Percentiles rank a stretch among this genome's conserved stretches.
Evolutionary conservation across 2,329 filamentous ascomycete species (phyloP).

Genomic region (Fusarium robinianum): DNA sequence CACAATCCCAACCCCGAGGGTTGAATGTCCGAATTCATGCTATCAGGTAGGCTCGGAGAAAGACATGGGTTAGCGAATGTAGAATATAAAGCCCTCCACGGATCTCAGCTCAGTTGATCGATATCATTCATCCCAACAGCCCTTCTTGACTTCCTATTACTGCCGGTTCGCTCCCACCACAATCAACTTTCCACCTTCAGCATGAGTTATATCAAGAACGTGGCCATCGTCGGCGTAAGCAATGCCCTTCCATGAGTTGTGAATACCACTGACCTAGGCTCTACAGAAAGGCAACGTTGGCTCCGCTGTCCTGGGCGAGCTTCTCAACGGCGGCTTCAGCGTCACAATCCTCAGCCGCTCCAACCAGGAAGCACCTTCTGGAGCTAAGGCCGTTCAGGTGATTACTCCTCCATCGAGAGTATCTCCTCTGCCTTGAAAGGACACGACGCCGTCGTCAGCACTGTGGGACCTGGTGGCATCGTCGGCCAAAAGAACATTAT

Average conservation of each 20-base stretch:
- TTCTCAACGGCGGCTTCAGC: constrained; percentile 45
- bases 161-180: too few relatives aligned
- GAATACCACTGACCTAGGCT: neutral
- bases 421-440: constrained; percentile 53
- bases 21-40: too few relatives aligned
- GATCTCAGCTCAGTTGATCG: too few relatives aligned
- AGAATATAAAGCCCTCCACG: too few relatives aligned
- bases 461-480: constrained; percentile 1
- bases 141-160: too few relatives aligned
- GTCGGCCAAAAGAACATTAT: constrained; percentile 3
- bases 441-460: constrained; percentile 55
- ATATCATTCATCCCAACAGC: too few relatives aligned
- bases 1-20: too few relatives aligned
- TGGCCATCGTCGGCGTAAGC: constrained; percentile 1
- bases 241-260: neutral
- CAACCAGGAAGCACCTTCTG: neutral
- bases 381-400: constrained; percentile 23
- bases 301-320: constrained; percentile 32
- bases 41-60: too few relatives aligned
- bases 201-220: neutral
- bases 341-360: constrained; percentile 56
- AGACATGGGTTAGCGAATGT: too few relatives aligned
- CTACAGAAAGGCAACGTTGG: constrained; percentile 28
- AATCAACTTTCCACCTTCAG: neutral
- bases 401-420: constrained; percentile 45